A percentile compares a stretch with the other conserved stretches of the same genome.
Conservation (phyloP, 768 basidiomycete species). For the Chalciporus pseudorubinellus region DNA sequence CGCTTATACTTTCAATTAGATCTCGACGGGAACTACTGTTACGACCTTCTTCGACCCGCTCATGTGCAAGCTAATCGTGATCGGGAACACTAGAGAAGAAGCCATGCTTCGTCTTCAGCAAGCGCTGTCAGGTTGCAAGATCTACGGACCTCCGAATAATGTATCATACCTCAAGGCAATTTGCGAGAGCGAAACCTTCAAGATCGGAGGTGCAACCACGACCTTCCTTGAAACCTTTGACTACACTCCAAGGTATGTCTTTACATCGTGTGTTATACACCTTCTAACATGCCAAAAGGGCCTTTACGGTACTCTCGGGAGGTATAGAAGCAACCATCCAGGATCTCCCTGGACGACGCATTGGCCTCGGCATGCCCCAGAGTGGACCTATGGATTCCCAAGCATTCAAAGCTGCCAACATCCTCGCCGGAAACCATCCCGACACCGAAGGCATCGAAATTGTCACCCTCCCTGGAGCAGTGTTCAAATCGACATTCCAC, state of each 20-base stretch:
- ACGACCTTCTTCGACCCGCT: constrained; percentile 59
- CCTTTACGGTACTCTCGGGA: constrained; percentile 51
- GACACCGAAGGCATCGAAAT: constrained; percentile 58
- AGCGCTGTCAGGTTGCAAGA: constrained; percentile 39
- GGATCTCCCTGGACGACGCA: constrained; percentile 52
- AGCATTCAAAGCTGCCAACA: constrained; percentile 55
- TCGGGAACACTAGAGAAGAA: constrained; percentile 43
- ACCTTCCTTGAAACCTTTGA: constrained; percentile 45
- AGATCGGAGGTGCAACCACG: constrained; percentile 45
- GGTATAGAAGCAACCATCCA: constrained; percentile 60
- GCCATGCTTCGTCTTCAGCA: constrained; percentile 42
- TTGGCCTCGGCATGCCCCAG: constrained; percentile 57
- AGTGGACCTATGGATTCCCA: constrained; percentile 64
- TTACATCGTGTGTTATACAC: background rate
- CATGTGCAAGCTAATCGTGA: constrained; percentile 58
- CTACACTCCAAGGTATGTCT: constrained; percentile 39
- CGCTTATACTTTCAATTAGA: constrained; percentile 24
- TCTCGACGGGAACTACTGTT: constrained; percentile 49
- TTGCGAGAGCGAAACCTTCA: constrained; percentile 38
- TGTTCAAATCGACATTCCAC: constrained; percentile 50
- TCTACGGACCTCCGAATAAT: constrained; percentile 63
- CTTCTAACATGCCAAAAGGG: constrained; percentile 27
- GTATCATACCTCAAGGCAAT: constrained; percentile 49
- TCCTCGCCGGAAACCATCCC: constrained; percentile 52
- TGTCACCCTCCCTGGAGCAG: constrained; percentile 42